These are phyloP conservation scores for Boechera retrofracta DNA, from an alignment of 345 rosid species.

Conservation along the genomic window DNA sequence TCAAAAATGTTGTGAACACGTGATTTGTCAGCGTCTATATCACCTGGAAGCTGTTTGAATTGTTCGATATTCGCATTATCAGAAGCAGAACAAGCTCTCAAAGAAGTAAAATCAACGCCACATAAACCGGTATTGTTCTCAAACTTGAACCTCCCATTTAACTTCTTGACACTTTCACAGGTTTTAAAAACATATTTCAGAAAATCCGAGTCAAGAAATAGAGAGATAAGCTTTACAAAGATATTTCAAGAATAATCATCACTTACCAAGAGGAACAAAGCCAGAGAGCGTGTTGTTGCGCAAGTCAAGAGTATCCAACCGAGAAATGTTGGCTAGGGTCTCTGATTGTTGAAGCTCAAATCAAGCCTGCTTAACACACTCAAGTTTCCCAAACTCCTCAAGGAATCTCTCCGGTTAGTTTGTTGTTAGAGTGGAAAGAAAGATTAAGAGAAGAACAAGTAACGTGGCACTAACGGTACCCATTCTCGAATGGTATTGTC, in stretches of 20 bases:
- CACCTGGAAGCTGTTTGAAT: constrained; percentile 47
- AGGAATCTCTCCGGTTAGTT: constrained; percentile 62
- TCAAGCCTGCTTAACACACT: constrained; percentile 65
- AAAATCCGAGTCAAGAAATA: constrained; percentile 7
- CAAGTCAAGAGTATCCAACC: constrained; percentile 68
- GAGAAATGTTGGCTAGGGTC: constrained; percentile 52
- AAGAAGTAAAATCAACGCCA: constrained; percentile 55
- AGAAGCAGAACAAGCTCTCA: constrained; percentile 62
- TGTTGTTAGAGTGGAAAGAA: constrained; percentile 24
- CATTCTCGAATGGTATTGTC: too few species aligned
- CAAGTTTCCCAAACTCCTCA: constrained; percentile 58
- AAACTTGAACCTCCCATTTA: constrained; percentile 59
- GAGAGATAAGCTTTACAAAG: constrained; percentile 14
- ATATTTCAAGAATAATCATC: background rate
- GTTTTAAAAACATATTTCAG: background rate
- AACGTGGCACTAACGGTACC: too few species aligned
- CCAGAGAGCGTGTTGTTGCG: constrained; percentile 82
- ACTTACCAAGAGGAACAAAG: constrained; percentile 66
- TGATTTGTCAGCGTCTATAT: constrained; percentile 36
- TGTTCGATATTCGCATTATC: constrained; percentile 46
- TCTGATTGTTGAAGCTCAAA: constrained; percentile 64
- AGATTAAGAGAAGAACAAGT: too few species aligned
- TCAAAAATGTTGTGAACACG: constrained; percentile 35
- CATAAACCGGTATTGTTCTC: constrained; percentile 73
- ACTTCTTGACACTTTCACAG: constrained; percentile 57